These are phyloP conservation scores for Globisporangium recalcitrans DNA, from an alignment of 352 stramenopile genomes.

Conservation along the genomic window DNA sequence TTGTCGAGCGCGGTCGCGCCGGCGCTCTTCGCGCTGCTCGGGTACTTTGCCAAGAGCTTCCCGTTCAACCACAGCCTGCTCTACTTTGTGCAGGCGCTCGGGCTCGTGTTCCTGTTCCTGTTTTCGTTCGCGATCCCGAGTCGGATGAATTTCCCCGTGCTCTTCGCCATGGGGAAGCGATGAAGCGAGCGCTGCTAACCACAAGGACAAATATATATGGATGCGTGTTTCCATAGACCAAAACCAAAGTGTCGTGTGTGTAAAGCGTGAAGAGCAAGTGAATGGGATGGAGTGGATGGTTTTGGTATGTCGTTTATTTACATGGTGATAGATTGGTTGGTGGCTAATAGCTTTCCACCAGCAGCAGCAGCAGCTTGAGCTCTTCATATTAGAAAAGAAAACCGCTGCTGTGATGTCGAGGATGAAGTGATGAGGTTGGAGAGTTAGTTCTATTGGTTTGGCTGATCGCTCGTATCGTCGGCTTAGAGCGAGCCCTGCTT, in stretches of 20 bases:
- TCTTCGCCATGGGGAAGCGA: conserved; percentile 77
- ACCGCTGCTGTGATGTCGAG: not conserved
- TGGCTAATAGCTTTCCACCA: not conserved
- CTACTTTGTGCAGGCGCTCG: conserved; percentile 68
- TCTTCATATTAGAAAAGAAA: conserved; percentile 3
- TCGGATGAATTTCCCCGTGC: conserved; percentile 75
- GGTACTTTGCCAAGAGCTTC: conserved; percentile 72
- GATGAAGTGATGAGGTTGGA: not conserved
- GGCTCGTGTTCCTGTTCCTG: conserved; percentile 61
- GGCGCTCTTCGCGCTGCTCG: conserved; percentile 65
- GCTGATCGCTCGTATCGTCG: not conserved
- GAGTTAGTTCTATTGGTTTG: conserved; percentile 3
- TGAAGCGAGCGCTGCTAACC: conserved; percentile 21
- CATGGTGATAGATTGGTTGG: conserved; percentile 2
- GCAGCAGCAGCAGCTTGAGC: conserved; percentile 2
- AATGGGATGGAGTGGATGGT: no score
- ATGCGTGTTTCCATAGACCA: conserved; percentile 5
- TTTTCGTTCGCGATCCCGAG: conserved; percentile 77
- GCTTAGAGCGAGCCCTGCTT: conserved; percentile 32
- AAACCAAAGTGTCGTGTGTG: not conserved
- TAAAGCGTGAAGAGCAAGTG: not conserved
- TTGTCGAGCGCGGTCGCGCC: conserved; percentile 43
- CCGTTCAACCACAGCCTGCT: conserved; percentile 76
- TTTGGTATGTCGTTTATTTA: conserved; percentile 13
- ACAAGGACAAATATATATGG: not conserved